These are phyloP conservation scores for Aspergillus pseudoviridinutans DNA, from an alignment of 2,329 filamentous ascomycete genomes.

Conservation along the genomic window DNA sequence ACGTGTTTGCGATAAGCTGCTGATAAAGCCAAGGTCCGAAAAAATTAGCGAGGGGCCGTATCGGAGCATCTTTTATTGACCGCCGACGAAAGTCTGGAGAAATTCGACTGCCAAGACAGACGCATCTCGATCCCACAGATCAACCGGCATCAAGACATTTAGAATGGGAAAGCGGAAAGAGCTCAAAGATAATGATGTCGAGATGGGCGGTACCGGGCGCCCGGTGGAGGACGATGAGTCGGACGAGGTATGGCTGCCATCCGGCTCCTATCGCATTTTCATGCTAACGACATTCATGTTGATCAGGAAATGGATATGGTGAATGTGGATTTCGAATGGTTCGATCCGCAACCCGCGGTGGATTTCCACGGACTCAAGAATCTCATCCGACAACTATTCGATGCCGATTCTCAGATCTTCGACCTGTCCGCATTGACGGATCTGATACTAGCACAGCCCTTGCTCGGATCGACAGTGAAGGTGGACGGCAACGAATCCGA, in stretches of 20 bases:
- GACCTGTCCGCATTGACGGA: conserved; percentile 84
- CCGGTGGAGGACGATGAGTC: conserved; percentile 35
- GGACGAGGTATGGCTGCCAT: conserved; percentile 32
- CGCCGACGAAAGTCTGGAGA: neutral
- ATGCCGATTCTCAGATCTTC: conserved; percentile 79
- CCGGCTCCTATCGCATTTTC: neutral
- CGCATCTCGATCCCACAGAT: neutral
- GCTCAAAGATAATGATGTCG: conserved; percentile 43
- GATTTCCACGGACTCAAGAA: conserved; percentile 95
- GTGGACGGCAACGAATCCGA: conserved; percentile 93
- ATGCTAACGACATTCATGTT: neutral
- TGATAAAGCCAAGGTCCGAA: conserved; percentile 24
- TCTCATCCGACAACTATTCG: conserved; percentile 85
- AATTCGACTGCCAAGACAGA: neutral
- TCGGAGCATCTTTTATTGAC: conserved; percentile 6
- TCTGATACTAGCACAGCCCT: conserved; percentile 78
- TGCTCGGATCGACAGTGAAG: conserved; percentile 91
- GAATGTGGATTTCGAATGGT: conserved; percentile 98
- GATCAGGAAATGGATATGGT: conserved; percentile 80
- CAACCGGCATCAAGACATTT: conserved; percentile 4
- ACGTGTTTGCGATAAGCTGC: conserved; percentile 12
- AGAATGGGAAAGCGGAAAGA: conserved; percentile 52
- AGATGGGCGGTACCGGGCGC: conserved; percentile 42
- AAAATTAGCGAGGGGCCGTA: conserved; percentile 17
- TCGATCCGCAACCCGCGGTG: conserved; percentile 82